A percentile compares a stretch with the other conserved stretches of the same genome.
These are phyloP conservation scores for Evernia prunastri DNA, from an alignment of 495 filamentous ascomycete species.

Conservation along the genomic window DNA sequence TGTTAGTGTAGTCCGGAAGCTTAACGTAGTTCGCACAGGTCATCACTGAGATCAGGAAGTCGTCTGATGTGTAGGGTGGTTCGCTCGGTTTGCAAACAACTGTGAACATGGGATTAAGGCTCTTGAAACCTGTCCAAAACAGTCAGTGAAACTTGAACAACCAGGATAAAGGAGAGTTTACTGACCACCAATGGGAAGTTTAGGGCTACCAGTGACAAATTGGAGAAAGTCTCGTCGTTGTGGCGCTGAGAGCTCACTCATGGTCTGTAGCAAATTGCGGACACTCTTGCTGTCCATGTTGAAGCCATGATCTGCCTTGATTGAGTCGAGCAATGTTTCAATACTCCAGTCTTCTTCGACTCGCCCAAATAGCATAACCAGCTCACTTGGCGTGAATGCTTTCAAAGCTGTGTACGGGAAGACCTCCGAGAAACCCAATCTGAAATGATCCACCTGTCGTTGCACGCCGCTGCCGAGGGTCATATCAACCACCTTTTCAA, in stretches of 20 bases:
- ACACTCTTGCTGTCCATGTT: conserved; percentile 99
- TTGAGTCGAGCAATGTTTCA: conserved; percentile 94
- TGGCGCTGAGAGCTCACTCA: conserved; percentile 74
- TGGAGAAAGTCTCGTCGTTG: conserved; percentile 94
- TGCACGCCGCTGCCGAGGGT: conserved; percentile 83
- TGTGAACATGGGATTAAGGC: conserved; percentile 94
- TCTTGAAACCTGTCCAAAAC: conserved; percentile 72
- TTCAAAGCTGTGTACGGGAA: conserved; percentile 90
- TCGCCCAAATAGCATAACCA: conserved; percentile 93
- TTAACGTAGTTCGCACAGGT: conserved; percentile 99
- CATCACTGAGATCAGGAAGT: conserved; percentile 98
- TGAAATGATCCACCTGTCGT: conserved; percentile 86
- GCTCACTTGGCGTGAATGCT: conserved; percentile 91
- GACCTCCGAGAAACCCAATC: conserved; percentile 85
- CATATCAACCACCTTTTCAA: conserved; percentile 86
- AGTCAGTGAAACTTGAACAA: neutral
- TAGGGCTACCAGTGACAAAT: conserved; percentile 97
- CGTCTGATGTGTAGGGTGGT: conserved; percentile 87
- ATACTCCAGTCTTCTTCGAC: conserved; percentile 97
- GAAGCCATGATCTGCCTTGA: conserved; percentile 99
- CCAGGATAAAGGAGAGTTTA: conserved; percentile 13
- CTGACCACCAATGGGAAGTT: conserved; percentile 96
- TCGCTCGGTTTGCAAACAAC: conserved; percentile 98
- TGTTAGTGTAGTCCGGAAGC: conserved; percentile 84
- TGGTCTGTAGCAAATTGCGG: conserved; percentile 84